Evolutionary conservation across 2,329 filamentous ascomycete species (phyloP), one percentile per base, ranked within the genome.

Genomic region (Talaromyces piceae): DNA sequence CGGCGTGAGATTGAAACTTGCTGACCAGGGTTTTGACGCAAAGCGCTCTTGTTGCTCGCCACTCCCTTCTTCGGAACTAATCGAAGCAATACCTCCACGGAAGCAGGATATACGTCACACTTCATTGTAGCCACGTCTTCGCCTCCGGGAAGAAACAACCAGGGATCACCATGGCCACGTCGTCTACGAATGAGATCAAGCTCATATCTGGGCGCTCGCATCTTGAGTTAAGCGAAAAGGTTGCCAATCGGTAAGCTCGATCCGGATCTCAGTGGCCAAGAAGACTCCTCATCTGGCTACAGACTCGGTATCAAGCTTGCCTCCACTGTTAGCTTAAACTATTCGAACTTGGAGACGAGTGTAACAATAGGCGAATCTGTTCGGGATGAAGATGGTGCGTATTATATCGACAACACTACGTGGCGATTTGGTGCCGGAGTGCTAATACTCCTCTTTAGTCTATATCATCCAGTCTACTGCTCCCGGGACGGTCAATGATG

Each of bases 301-400:
- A 84, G 81, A 58, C 75, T 84, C 56, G 80, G 82, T 46, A 84
- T 84, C 60, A 80, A 84, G 65, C 72, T 84, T 60, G 81, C 81
- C 57, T 83, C 83, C 71, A 82, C 84, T 57, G 78, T 85, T 72
- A 82, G 85, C 49, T 68, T 81, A 41, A 80, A 84, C 59, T 84
- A 84, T 63, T 83, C 81, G 43, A 84, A 84, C 64, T 80, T 84
- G 55, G 72, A 73, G 59, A 73, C 71, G 18, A 72, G 67, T 55
- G 90, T 97, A 52, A 95, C 89, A 20, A 93, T 96, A 62, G 91
- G 91, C 67, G 91, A 97, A 75, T 94, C 88, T 56, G 91, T 97
- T 51, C 81, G 91, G 72, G 91, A 97, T 68, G 91, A 97, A 78
- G 91, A 97, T 81, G 84, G 83, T 87, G 79, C 16, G 50, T 39